Conservation (phyloP, 2,329 filamentous ascomycete species). For the Aspergillus amoenus region DNA sequence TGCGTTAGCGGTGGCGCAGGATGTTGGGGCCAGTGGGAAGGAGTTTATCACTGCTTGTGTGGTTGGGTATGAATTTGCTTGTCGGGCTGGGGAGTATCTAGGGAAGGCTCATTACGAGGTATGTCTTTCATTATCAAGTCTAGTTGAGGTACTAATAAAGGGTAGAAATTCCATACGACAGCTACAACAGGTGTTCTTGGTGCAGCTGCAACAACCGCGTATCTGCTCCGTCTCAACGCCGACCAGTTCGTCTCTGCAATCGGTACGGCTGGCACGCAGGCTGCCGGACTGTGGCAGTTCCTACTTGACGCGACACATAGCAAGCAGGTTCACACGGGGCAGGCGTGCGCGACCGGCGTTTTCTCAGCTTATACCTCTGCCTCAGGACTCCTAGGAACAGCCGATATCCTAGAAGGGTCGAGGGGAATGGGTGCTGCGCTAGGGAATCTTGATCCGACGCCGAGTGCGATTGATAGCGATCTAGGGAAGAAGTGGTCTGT, state of each 20-base stretch:
- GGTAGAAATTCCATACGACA: slow-evolving; percentile 28
- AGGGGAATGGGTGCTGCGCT: slow-evolving; percentile 28
- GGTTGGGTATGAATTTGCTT: slow-evolving; percentile 32
- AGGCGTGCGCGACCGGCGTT: slow-evolving; percentile 33
- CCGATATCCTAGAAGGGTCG: slow-evolving; percentile 30
- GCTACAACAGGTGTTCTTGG: slow-evolving; percentile 29
- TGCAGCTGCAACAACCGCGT: slow-evolving; percentile 27
- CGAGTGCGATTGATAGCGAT: slow-evolving; percentile 25
- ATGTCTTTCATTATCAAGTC: no score
- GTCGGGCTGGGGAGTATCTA: slow-evolving; percentile 29
- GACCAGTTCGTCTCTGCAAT: slow-evolving; percentile 28
- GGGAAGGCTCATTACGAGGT: slow-evolving; percentile 32
- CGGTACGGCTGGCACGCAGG: slow-evolving; percentile 33
- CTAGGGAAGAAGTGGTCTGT: slow-evolving; percentile 27
- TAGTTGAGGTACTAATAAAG: no score
- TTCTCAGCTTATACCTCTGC: slow-evolving; percentile 32
- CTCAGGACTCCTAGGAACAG: slow-evolving; percentile 26
- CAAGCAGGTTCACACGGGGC: slow-evolving; percentile 34
- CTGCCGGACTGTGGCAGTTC: slow-evolving; percentile 35
- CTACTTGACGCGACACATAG: slow-evolving; percentile 31
- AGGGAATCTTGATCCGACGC: slow-evolving; percentile 21
- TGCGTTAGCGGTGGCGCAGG: slow-evolving; percentile 31
- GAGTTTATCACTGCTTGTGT: slow-evolving; percentile 34
- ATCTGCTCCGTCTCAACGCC: slow-evolving; percentile 24
- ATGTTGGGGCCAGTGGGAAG: slow-evolving; percentile 25